phyloP scores from a whole-genome alignment of 1,284 basidiomycete genomes.

The Prillingera fragicola region DNA sequence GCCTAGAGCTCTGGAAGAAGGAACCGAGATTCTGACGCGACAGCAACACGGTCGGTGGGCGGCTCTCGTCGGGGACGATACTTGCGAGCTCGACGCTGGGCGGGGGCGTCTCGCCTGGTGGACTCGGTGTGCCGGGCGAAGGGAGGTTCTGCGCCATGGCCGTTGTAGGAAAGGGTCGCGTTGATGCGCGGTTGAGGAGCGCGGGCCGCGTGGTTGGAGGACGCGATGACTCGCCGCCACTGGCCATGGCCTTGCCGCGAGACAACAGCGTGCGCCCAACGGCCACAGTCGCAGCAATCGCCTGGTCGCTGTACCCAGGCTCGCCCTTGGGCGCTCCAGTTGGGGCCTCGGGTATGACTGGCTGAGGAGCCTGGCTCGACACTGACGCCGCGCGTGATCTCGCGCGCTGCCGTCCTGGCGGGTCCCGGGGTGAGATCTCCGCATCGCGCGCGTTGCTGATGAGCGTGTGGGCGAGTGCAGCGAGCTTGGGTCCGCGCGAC shows the following conservation, averaged over 20 bases:
- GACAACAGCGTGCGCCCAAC: constrained; percentile 34
- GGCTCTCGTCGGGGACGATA: constrained; percentile 75
- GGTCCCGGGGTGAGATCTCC: constrained; percentile 52
- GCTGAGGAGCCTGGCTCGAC: constrained; percentile 44
- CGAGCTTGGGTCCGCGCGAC: constrained; percentile 61
- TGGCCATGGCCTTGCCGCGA: constrained; percentile 29
- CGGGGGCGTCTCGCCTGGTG: constrained; percentile 24
- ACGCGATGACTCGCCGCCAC: constrained; percentile 24
- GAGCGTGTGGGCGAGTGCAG: constrained; percentile 63
- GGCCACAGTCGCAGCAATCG: constrained; percentile 33
- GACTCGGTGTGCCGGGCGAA: constrained; percentile 6
- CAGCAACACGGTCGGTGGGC: constrained; percentile 64
- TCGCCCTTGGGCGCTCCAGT: not conserved
- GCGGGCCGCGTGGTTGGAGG: constrained; percentile 46
- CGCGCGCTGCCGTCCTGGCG: constrained; percentile 18
- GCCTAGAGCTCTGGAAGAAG: constrained; percentile 39
- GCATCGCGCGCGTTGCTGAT: constrained; percentile 67
- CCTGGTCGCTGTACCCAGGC: constrained; percentile 24
- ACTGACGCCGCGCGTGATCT: constrained; percentile 33
- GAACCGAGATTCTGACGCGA: constrained; percentile 40
- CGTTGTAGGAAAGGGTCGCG: constrained; percentile 30
- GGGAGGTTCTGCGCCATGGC: constrained; percentile 18
- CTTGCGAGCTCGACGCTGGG: constrained; percentile 74
- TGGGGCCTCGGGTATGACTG: not conserved
- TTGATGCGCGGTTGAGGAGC: constrained; percentile 39